phyloP scores from a whole-genome alignment of 2,329 filamentous ascomycete genomes.

The Talaromyces marneffei region DNA sequence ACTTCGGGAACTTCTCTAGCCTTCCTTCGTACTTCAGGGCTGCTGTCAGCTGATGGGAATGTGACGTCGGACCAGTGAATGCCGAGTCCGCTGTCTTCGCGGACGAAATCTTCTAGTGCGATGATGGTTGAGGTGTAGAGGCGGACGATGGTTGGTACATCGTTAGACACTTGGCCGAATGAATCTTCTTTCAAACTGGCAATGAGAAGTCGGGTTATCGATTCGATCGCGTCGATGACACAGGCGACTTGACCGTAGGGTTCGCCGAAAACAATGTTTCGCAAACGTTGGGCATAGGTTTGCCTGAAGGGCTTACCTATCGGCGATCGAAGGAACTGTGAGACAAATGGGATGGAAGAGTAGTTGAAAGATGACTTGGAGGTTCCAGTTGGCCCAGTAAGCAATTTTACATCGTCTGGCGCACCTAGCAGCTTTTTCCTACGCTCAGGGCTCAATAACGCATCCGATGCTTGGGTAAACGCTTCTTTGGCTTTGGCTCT shows the following conservation, averaged over 20 bases:
- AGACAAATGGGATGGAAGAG: slow-evolving; percentile 45
- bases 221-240: slow-evolving; percentile 66
- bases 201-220: slow-evolving; percentile 63
- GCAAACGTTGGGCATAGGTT: slow-evolving; percentile 60
- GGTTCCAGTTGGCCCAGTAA: slow-evolving; percentile 23
- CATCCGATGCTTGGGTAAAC: slow-evolving; percentile 35
- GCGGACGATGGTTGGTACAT: slow-evolving; percentile 68
- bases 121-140: slow-evolving; percentile 64
- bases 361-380: slow-evolving; percentile 37
- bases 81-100: slow-evolving; percentile 34
- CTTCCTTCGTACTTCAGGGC: slow-evolving; percentile 24
- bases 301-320: slow-evolving; percentile 66
- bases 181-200: slow-evolving; percentile 73
- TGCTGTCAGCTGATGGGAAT: slow-evolving; percentile 38
- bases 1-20: slow-evolving; percentile 55
- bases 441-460: slow-evolving; percentile 35
- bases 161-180: slow-evolving; percentile 78
- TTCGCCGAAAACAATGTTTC: slow-evolving; percentile 63
- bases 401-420: slow-evolving; percentile 33
- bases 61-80: slow-evolving; percentile 75
- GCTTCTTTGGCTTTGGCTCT: slow-evolving; percentile 34
- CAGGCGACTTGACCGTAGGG: slow-evolving; percentile 65
- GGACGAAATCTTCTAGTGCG: slow-evolving; percentile 63
- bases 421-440: slow-evolving; percentile 35
- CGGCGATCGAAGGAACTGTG: slow-evolving; percentile 45